Conservation (phyloP, 148 eudicot species). For the Tetragonia tetragonoides region DNA sequence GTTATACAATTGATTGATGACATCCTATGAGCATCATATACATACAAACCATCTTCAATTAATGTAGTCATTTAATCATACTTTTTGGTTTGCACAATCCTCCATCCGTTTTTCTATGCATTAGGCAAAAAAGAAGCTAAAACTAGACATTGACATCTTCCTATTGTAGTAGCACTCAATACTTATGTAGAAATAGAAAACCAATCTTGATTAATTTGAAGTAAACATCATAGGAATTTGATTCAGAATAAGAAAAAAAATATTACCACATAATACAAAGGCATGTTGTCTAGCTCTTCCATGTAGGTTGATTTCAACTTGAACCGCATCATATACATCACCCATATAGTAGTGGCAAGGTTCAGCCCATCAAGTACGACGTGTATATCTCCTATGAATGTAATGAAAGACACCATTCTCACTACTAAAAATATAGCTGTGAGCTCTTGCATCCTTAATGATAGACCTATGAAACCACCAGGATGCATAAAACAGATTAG, state of each 20-base stretch:
- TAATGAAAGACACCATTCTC: slow-evolving; percentile 47
- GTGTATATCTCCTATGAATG: slow-evolving; percentile 58
- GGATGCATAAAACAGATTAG: neutral
- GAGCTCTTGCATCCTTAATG: slow-evolving; percentile 80
- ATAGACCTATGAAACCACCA: slow-evolving; percentile 53
- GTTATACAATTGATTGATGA: neutral
- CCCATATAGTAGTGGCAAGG: slow-evolving; percentile 72
- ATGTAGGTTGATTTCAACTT: slow-evolving; percentile 66
- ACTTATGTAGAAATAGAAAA: no score
- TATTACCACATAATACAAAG: slow-evolving; percentile 64
- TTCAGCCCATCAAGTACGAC: slow-evolving; percentile 59
- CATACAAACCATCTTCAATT: neutral
- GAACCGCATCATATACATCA: slow-evolving; percentile 79
- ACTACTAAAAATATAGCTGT: slow-evolving; percentile 62
- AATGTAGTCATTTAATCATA: neutral
- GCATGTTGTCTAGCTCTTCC: slow-evolving; percentile 61
- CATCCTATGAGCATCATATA: neutral
- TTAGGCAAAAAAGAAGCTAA: neutral
- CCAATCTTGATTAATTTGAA: no score
- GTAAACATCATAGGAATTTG: no score
- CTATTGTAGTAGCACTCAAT: no score
- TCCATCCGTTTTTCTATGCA: neutral
- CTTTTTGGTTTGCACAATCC: neutral
- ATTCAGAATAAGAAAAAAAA: neutral
- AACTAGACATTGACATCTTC: no score